Evolutionary conservation across 192 early-diverging fungal genomes (phyloP), one percentile per base, ranked within the genome.

Genomic region (Podila verticillata): DNA sequence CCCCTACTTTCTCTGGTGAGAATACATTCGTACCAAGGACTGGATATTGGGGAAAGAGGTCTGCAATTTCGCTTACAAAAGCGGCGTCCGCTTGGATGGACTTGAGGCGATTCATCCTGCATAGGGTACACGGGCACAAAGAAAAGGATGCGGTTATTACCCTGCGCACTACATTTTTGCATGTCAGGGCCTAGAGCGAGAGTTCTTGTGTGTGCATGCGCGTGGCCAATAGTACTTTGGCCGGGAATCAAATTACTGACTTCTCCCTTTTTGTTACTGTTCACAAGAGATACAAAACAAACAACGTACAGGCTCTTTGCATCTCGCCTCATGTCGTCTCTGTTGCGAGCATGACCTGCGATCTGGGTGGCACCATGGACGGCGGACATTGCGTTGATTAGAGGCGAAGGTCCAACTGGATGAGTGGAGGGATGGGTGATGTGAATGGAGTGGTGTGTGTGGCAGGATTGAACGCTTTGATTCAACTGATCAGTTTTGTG

Each of bases 71-170:
- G 9, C 57, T 66, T 4, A 97, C 92, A 87, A 96, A 97, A 8
- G 70, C 44, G 7, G 94, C 83, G 67, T 97, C 96, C 48, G 90
- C 89, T 5, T 85, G 81, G 32, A 97, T 94, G 6, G 96, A 97
- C 54, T 79, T 82, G 13, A 97, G 83, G 1, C 95, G 87, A 70
- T 97, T 95, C 79, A 88, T 88, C 29, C 92, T 90, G 54, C 49
- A 36, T 9, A 58, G 24, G 12, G 17, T 19, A 61, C 7, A 61
- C 19, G 19, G 31, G 31, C 10, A 57, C 6, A 57, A 22, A 20
- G 19, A 20, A n/a, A n/a, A n/a, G n/a, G n/a, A n/a, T n/a, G n/a
- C n/a, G 56, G 22, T 57, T 29, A 57, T 57, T 22, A n/a, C n/a
- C n/a, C 24, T 57, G 17, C 28, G 22, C 56, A 57, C 7, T 57